phyloP scores from a whole-genome alignment of 805 yeast genomes.

The Wickerhamomyces strasburgensis region DNA sequence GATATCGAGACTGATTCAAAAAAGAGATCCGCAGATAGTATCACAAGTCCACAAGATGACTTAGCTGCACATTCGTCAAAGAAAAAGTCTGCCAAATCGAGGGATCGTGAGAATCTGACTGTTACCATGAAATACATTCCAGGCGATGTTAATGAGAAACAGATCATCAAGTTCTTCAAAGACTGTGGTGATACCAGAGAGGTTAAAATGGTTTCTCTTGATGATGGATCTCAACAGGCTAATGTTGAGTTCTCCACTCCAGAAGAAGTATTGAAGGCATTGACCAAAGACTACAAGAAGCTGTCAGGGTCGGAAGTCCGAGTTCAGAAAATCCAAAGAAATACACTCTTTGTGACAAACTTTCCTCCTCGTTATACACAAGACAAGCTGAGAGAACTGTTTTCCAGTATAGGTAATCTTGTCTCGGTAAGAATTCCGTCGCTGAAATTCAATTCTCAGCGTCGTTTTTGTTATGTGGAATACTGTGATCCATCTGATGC shows the following conservation, averaged over 20 bases:
- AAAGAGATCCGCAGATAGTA: conserved; percentile 12
- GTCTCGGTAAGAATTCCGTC: conserved; percentile 62
- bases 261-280: conserved; percentile 47
- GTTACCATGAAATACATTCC: conserved; percentile 52
- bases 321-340: conserved; percentile 40
- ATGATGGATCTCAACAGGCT: conserved; percentile 34
- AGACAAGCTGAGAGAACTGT: conserved; percentile 34
- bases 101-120: conserved; percentile 58
- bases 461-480: conserved; percentile 76
- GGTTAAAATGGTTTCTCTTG: conserved; percentile 23
- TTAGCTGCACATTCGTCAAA: neutral
- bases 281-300: conserved; percentile 52
- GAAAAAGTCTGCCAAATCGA: conserved; percentile 12
- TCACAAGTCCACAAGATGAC: conserved; percentile 2
- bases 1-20: conserved; percentile 2
- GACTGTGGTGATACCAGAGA: conserved; percentile 57
- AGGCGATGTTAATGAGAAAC: conserved; percentile 30
- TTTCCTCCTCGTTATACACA: conserved; percentile 54
- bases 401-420: conserved; percentile 37
- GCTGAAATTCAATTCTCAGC: conserved; percentile 43
- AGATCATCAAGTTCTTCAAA: conserved; percentile 40
- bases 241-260: conserved; percentile 53
- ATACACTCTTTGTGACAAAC: conserved; percentile 70
- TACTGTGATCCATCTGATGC: conserved; percentile 41
- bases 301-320: conserved; percentile 38